Evolutionary conservation across 768 basidiomycete genomes (phyloP).

Genomic region (Infundibulicybe gibba): DNA sequence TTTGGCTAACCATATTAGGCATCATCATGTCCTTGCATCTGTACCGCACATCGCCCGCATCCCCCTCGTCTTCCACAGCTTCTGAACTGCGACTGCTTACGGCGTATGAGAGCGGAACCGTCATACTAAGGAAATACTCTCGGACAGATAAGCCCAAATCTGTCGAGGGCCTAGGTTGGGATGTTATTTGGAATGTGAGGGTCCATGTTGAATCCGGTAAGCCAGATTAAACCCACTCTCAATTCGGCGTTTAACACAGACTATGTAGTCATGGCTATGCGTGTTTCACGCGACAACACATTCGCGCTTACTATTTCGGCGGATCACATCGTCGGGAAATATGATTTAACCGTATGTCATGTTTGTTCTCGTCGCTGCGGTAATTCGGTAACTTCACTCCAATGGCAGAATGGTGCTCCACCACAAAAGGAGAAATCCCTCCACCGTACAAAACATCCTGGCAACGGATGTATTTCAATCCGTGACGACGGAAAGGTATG

Average conservation of each 20-base stretch:
- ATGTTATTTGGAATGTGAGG: slow-evolving; percentile 60
- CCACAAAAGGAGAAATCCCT: slow-evolving; percentile 16
- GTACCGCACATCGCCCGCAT: slow-evolving; percentile 25
- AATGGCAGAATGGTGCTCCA: too few species aligned
- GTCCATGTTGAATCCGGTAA: slow-evolving; percentile 72
- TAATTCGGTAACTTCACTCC: too few species aligned
- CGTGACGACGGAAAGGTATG: slow-evolving; percentile 75
- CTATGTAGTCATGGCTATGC: slow-evolving; percentile 79
- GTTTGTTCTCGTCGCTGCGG: neutral
- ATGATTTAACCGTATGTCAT: slow-evolving; percentile 49
- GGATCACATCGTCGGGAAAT: slow-evolving; percentile 72
- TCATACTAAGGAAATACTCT: slow-evolving; percentile 60
- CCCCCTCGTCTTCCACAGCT: slow-evolving; percentile 25
- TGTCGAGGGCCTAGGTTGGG: slow-evolving; percentile 75
- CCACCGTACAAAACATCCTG: slow-evolving; percentile 70
- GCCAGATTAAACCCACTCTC: slow-evolving; percentile 11
- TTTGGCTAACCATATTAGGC: slow-evolving; percentile 36
- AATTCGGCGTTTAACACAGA: neutral
- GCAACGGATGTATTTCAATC: slow-evolving; percentile 76
- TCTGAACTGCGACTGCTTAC: slow-evolving; percentile 58
- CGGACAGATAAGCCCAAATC: slow-evolving; percentile 39
- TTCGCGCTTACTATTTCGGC: slow-evolving; percentile 82
- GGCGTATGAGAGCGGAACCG: slow-evolving; percentile 86
- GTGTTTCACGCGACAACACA: slow-evolving; percentile 52
- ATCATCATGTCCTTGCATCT: slow-evolving; percentile 90